These are phyloP conservation scores for Halenospora varia DNA, from an alignment of 495 filamentous ascomycete species.

Conservation along the genomic window DNA sequence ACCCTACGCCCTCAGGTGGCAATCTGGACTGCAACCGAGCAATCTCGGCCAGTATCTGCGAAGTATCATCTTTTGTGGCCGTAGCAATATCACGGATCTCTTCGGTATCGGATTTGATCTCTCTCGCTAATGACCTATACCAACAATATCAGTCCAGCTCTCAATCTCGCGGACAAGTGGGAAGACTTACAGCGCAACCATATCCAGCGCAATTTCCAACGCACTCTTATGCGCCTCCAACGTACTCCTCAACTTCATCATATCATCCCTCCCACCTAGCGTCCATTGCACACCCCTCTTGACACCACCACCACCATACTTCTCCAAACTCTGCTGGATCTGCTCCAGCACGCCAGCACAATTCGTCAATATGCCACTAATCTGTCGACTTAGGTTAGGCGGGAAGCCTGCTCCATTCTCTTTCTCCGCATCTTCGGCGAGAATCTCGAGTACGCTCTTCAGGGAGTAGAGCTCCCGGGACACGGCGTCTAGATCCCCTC, in stretches of 20 bases:
- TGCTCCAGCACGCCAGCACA: conserved; percentile 22
- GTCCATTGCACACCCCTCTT: conserved; percentile 20
- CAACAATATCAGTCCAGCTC: neutral
- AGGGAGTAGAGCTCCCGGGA: conserved; percentile 46
- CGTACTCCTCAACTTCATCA: conserved; percentile 20
- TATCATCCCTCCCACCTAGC: conserved; percentile 17
- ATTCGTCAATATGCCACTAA: conserved; percentile 23
- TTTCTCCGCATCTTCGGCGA: conserved; percentile 37
- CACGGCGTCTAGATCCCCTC: conserved; percentile 40
- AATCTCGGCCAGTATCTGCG: conserved; percentile 23
- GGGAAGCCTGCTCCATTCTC: conserved; percentile 3
- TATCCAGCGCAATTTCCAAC: conserved; percentile 25
- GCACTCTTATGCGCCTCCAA: conserved; percentile 27
- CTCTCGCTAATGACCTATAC: neutral
- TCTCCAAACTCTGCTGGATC: conserved; percentile 21
- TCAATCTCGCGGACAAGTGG: neutral
- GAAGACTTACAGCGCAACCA: conserved; percentile 19
- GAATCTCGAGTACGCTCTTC: conserved; percentile 36
- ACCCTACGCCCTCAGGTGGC: neutral
- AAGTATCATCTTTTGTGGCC: conserved; percentile 21
- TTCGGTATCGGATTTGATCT: conserved; percentile 9
- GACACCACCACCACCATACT: conserved; percentile 9
- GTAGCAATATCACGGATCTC: conserved; percentile 3
- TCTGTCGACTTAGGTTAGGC: conserved; percentile 19
- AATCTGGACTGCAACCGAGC: conserved; percentile 11